Evolutionary conservation across 2,329 filamentous ascomycete genomes (phyloP), one percentile per base, ranked within the genome.

Genomic region (Diplodia corticola): DNA sequence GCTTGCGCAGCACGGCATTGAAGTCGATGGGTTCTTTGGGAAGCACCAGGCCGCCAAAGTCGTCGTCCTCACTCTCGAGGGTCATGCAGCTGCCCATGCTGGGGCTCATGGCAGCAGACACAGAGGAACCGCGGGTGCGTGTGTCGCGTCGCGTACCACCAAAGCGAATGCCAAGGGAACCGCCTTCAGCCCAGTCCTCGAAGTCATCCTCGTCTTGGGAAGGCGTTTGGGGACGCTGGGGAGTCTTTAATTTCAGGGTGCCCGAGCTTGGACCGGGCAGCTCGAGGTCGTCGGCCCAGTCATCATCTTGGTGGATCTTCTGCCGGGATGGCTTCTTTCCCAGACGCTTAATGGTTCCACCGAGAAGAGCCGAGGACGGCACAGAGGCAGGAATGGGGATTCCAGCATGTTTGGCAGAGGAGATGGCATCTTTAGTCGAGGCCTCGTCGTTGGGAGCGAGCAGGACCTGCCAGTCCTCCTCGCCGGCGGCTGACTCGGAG

Each of bases 51-150:
- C 94, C 94, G 68, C 95, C 91, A 68, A 98, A 86, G 6, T 91
- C 90, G 77, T 98, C 94, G 71, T 97, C 93, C 74, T 97, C 94
- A 74, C 93, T 98, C 80, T 97, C 95, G 10, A 88, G 86, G 1
- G 93, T 97, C 71, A 96, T 88, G 69, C 91, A 95, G 77, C 94
- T 98, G 22, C 93, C 91, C 65, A 96, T 86, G 76, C 93, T 98
- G 15, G 95, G 94, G 74, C 94, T 98, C 76, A 97, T 85, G 30
- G 92, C 91, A 24, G 92, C 92, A 46, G 93, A 97, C 40, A 90
- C 88, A 20, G 92, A 94, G 0, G 93, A 97, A 80, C 92, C 95
- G 72, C 92, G 88, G 73, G 89, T 88, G 48, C 87, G 88, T n/a
- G 84, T 86, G 73, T 94, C 92, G 72, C 92, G 88, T 70, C 88